These are phyloP conservation scores for Quercus tomentella DNA, from an alignment of 331 rosid genomes.

Conservation along the genomic window DNA sequence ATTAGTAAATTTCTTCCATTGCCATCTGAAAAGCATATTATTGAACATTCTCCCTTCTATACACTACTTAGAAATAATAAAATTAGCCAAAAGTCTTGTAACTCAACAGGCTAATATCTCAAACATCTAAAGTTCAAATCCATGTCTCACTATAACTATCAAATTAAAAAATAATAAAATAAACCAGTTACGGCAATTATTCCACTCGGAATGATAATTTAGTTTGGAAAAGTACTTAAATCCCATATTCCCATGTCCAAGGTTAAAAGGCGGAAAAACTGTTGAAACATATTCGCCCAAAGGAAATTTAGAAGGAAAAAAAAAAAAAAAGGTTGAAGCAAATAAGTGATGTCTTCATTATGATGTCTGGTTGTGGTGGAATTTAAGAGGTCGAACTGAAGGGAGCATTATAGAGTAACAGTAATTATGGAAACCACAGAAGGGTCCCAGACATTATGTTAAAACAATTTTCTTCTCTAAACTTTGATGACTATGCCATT, in stretches of 20 bases:
- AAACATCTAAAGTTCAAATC: accelerated
- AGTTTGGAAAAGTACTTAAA: too few species aligned
- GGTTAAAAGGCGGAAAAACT: too few species aligned
- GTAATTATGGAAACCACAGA: neutral
- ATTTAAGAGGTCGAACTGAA: neutral
- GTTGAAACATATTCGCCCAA: neutral
- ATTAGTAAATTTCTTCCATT: too few species aligned
- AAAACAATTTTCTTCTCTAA: neutral
- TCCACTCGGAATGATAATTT: too few species aligned
- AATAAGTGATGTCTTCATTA: neutral
- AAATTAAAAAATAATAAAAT: too few species aligned
- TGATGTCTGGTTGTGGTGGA: neutral
- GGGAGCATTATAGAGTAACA: neutral
- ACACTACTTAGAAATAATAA: too few species aligned
- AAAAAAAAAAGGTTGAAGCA: neutral
- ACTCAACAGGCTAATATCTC: accelerated
- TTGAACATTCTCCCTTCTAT: too few species aligned
- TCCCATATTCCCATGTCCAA: too few species aligned
- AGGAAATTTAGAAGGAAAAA: neutral
- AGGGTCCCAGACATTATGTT: neutral
- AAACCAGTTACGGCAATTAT: too few species aligned
- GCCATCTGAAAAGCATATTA: too few species aligned
- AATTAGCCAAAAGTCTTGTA: accelerated
- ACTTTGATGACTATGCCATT: too few species aligned
- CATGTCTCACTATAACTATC: accelerated